These are phyloP conservation scores for Boletus pseudo-olivaceus DNA, from an alignment of 768 basidiomycete species.

Conservation along the genomic window DNA sequence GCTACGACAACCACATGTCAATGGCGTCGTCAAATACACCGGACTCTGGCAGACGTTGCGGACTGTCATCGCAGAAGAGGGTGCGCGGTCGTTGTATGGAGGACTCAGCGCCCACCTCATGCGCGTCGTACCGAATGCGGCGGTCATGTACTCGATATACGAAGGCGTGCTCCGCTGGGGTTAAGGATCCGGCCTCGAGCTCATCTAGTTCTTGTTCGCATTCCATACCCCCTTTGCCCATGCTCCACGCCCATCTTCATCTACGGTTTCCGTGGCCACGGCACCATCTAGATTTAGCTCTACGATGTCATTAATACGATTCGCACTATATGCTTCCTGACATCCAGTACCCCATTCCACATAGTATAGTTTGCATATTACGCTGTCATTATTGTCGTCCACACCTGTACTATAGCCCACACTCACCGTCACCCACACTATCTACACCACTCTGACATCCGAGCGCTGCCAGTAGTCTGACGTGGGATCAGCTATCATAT, in stretches of 20 bases:
- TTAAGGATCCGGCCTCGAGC: neutral
- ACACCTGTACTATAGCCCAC: slow-evolving; percentile 21
- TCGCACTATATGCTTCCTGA: neutral
- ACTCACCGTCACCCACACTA: slow-evolving; percentile 21
- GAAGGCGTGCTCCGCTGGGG: slow-evolving; percentile 75
- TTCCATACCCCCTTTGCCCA: neutral
- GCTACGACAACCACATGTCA: slow-evolving; percentile 79
- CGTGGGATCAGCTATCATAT: slow-evolving; percentile 4
- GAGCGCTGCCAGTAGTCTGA: neutral
- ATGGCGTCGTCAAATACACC: slow-evolving; percentile 79
- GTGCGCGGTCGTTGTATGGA: slow-evolving; percentile 79
- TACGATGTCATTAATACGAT: slow-evolving; percentile 13
- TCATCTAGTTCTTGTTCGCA: neutral
- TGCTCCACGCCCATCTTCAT: neutral
- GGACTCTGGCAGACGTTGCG: slow-evolving; percentile 82
- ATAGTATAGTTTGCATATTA: slow-evolving; percentile 15
- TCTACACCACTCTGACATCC: slow-evolving; percentile 21
- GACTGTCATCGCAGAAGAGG: slow-evolving; percentile 88
- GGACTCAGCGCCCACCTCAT: slow-evolving; percentile 94
- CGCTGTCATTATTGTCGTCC: slow-evolving; percentile 11
- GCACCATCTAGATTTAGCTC: slow-evolving; percentile 15
- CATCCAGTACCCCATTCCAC: slow-evolving; percentile 8
- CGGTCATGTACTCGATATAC: slow-evolving; percentile 95
- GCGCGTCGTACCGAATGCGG: slow-evolving; percentile 96
- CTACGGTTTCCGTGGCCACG: neutral